These are phyloP conservation scores for Scenedesmus sp. DNA, from an alignment of 163 green algal genomes.

Conservation along the genomic window DNA sequence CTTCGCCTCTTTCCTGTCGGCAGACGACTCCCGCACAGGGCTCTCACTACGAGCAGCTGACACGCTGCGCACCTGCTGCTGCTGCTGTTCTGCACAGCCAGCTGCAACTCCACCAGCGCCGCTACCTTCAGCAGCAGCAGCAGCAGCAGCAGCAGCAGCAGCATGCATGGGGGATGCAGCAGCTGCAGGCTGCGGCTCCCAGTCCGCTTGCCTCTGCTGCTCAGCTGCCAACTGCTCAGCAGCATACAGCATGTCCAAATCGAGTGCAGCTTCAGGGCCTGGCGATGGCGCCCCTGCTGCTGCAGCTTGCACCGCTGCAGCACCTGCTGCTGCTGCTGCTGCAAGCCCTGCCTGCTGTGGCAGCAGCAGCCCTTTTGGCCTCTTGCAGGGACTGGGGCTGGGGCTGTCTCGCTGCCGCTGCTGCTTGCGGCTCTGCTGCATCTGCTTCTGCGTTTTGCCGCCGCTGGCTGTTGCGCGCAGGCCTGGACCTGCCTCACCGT, in stretches of 20 bases:
- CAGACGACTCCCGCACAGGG: neutral
- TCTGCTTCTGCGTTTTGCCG: neutral
- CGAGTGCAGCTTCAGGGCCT: neutral
- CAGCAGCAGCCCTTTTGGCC: neutral
- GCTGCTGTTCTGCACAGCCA: neutral
- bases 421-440: conserved; percentile 7
- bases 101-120: neutral
- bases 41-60: neutral
- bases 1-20: neutral
- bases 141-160: neutral
- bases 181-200: neutral
- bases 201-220: neutral
- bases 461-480: neutral
- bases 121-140: neutral
- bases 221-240: neutral
- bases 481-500: neutral
- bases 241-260: neutral
- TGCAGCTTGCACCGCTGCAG: conserved; percentile 1
- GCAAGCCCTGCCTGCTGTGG: neutral
- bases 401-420: neutral
- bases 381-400: neutral
- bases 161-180: neutral
- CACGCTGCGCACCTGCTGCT: neutral
- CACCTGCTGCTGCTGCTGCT: conserved; percentile 5
- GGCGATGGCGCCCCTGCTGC: conserved; percentile 1